A percentile compares a stretch with the other conserved stretches of the same genome.
Conservation (phyloP, 768 basidiomycete genomes). For the Crassisporium funariophilum region DNA sequence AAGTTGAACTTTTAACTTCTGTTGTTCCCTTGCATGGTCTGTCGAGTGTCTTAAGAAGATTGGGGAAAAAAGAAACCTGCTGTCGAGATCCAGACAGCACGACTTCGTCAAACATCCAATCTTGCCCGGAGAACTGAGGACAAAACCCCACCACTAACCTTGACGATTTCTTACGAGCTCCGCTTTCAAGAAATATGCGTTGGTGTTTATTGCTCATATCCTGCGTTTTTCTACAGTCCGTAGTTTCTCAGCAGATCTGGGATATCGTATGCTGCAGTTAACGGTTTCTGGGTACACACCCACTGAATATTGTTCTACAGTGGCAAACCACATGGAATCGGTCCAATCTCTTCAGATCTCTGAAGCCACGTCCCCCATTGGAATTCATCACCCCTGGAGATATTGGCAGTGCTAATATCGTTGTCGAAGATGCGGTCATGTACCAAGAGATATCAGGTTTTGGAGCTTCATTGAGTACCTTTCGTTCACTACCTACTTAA, state of each 20-base stretch:
- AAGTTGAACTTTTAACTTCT: too few species aligned
- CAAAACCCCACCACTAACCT: too few species aligned
- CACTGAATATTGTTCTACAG: conserved; percentile 37
- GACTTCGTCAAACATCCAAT: too few species aligned
- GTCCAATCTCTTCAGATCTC: conserved; percentile 48
- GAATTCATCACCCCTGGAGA: conserved; percentile 52
- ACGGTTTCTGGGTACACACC: too few species aligned
- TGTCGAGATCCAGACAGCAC: too few species aligned
- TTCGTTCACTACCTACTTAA: conserved; percentile 2
- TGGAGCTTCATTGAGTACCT: conserved; percentile 61
- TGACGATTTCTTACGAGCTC: too few species aligned
- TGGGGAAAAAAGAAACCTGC: too few species aligned
- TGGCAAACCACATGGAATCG: conserved; percentile 59
- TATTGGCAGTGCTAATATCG: conserved; percentile 58
- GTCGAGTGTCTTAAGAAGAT: too few species aligned
- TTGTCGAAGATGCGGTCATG: conserved; percentile 47
- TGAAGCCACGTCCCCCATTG: conserved; percentile 44
- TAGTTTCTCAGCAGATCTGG: conserved; percentile 45
- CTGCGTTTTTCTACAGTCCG: not conserved
- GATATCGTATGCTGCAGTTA: conserved; percentile 43
- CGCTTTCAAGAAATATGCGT: too few species aligned
- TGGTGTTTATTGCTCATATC: not conserved
- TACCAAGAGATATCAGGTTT: conserved; percentile 67
- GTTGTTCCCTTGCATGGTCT: too few species aligned
- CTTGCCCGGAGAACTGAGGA: too few species aligned